Evolutionary conservation across 2,329 filamentous ascomycete species (phyloP), one percentile per base, ranked within the genome.

Genomic region (Akanthomyces lecanii): DNA sequence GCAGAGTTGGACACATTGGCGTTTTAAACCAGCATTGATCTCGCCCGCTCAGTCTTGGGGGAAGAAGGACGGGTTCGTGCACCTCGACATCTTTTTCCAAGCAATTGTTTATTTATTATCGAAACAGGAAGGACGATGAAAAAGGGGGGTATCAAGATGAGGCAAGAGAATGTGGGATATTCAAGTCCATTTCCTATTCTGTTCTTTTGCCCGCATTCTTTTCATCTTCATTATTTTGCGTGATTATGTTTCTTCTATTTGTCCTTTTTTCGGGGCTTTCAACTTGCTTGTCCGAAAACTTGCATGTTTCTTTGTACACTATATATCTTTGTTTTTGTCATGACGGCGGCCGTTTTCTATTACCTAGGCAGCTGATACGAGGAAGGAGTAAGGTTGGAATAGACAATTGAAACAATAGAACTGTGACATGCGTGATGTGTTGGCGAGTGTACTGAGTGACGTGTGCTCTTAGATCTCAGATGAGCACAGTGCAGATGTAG

Each of bases 311-410:
- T 47, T 60, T 50, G 52, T 62, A 62, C 44, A 62, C 42, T 54
- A 54, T 53, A 53, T 53, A 40, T 58, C 25, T 58, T 53, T 59
- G 53, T 44, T 23, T 53, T 59, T 59, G 33, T 23, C 55, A 53
- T 47, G n/a, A 44, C 28, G 28, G 54, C 48, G 25, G 30, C 53
- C 21, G 18, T 52, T 44, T 61, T 7, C n/a, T 38, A 47, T 28
- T 56, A 21, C 30, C 10, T 30, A 28, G 45, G 23, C 40, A 30
- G 54, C 47, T 58, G 54, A 47, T 45, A 53, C 23, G 33, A 62
- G 33, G 42, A 55, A 55, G 59, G 38, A 54, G 21, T 53, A 28
- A n/a, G 54, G 36, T 63, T 59, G 62, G 51, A 59, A 56, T 60
- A 61, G 62, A 55, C 18, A 58, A 33, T 55, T 30, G 23, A 48